phyloP scores from a whole-genome alignment of 352 stramenopile species.

The Globisporangium cylindrosporum region DNA sequence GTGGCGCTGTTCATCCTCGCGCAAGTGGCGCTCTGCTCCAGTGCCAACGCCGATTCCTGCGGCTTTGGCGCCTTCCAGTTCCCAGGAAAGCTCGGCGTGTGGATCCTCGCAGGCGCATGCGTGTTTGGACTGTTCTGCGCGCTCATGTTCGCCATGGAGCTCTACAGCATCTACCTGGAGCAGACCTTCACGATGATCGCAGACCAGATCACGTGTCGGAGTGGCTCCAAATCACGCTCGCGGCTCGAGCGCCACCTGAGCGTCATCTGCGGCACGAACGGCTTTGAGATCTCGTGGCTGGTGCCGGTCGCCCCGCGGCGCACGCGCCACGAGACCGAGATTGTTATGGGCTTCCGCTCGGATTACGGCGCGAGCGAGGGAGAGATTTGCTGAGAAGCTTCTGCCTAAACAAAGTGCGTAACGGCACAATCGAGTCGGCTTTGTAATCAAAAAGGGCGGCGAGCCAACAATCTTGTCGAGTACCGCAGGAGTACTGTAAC shows the following conservation, averaged over 20 bases:
- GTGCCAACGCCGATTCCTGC: constrained; percentile 31
- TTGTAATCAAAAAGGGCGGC: background rate
- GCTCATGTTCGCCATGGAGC: constrained; percentile 77
- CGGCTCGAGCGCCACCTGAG: constrained; percentile 65
- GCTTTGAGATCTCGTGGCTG: constrained; percentile 62
- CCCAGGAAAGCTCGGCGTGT: constrained; percentile 62
- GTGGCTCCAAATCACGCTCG: constrained; percentile 59
- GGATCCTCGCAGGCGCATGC: constrained; percentile 58
- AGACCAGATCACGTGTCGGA: constrained; percentile 49
- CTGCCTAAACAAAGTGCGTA: background rate
- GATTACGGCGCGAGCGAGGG: constrained; percentile 5
- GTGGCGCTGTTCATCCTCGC: constrained; percentile 47
- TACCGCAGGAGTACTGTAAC: background rate
- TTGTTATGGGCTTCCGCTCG: constrained; percentile 55
- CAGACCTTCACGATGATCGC: constrained; percentile 49
- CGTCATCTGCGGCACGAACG: constrained; percentile 74
- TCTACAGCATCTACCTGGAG: constrained; percentile 73
- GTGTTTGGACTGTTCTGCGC: constrained; percentile 77
- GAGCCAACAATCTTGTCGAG: background rate
- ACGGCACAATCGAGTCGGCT: background rate
- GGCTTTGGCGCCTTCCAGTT: constrained; percentile 58
- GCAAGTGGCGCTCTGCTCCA: constrained; percentile 45
- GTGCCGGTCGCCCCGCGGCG: constrained; percentile 45
- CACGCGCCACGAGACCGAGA: constrained; percentile 53
- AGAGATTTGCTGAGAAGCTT: constrained; percentile 28